Percentiles rank a stretch among this genome's conserved stretches.
phyloP scores from a whole-genome alignment of 306 rosid genomes.

The Dryas drummondii region DNA sequence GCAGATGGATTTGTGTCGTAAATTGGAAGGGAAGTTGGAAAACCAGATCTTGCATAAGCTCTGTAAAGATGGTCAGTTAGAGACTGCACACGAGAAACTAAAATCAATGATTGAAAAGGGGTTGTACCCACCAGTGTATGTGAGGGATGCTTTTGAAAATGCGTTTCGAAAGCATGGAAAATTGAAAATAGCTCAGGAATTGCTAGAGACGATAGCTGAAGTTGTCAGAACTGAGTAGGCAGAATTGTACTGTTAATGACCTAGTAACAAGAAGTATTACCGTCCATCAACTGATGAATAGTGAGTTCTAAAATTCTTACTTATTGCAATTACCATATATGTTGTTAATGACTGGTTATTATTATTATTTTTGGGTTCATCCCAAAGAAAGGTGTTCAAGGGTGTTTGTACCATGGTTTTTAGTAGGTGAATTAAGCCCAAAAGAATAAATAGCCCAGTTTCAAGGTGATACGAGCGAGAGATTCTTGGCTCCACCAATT shows the following conservation, averaged over 20 bases:
- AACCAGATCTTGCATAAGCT: constrained; percentile 56
- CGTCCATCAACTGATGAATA: neutral
- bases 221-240: neutral
- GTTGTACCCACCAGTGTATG: constrained; percentile 47
- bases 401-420: no score
- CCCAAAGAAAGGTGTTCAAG: no score
- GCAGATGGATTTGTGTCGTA: constrained; percentile 41
- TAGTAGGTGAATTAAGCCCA: no score
- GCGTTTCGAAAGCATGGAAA: constrained; percentile 54
- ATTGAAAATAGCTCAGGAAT: constrained; percentile 43
- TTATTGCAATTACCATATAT: neutral
- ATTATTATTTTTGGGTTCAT: no score
- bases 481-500: no score
- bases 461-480: no score
- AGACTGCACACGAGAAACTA: constrained; percentile 57
- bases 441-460: no score
- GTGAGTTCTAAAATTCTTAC: neutral
- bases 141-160: constrained; percentile 50
- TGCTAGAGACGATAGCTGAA: constrained; percentile 39
- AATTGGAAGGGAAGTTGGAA: constrained; percentile 57
- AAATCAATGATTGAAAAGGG: constrained; percentile 57
- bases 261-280: neutral
- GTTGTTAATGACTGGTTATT: no score
- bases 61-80: constrained; percentile 48
- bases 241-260: neutral